Conservation (phyloP, 2,329 filamentous ascomycete genomes). For the Fusarium sp. region DNA sequence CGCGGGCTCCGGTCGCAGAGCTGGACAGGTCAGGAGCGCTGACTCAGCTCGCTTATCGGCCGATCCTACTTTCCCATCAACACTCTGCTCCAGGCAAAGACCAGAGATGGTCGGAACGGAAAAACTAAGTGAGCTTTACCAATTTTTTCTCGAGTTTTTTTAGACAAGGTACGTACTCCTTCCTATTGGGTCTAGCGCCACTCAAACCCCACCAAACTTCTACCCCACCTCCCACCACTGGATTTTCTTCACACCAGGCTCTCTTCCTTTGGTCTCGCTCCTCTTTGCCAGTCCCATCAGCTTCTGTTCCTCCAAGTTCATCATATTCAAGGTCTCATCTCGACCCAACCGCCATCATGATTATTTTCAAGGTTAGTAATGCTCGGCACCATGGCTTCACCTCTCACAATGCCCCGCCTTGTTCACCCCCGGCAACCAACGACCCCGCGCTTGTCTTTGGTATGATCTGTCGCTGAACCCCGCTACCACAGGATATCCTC, state of each 20-base stretch:
- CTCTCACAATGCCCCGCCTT: conserved; percentile 20
- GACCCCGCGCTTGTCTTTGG: conserved; percentile 40
- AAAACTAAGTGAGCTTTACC: conserved; percentile 28
- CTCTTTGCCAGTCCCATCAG: conserved; percentile 40
- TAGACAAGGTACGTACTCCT: neutral
- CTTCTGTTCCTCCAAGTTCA: conserved; percentile 33
- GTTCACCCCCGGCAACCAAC: neutral
- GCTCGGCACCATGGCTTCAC: neutral
- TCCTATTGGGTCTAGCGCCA: conserved; percentile 18
- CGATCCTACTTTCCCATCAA: neutral
- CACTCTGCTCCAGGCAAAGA: conserved; percentile 5
- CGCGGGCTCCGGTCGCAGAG: conserved; percentile 13
- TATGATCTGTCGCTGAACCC: conserved; percentile 49
- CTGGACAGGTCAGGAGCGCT: conserved; percentile 4
- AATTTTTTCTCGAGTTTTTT: neutral
- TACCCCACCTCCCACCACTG: conserved; percentile 42
- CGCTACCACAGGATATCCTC: conserved; percentile 81
- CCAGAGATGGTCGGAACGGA: conserved; percentile 8
- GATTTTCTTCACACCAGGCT: conserved; percentile 50
- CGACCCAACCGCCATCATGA: conserved; percentile 72
- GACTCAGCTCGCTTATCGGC: conserved; percentile 18
- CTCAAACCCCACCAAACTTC: conserved; percentile 37
- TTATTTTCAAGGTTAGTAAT: conserved; percentile 77
- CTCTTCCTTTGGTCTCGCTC: conserved; percentile 36
- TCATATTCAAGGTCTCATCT: conserved; percentile 37